Conservation (phyloP, 306 rosid genomes). For the Pyrus bretschneideri region DNA sequence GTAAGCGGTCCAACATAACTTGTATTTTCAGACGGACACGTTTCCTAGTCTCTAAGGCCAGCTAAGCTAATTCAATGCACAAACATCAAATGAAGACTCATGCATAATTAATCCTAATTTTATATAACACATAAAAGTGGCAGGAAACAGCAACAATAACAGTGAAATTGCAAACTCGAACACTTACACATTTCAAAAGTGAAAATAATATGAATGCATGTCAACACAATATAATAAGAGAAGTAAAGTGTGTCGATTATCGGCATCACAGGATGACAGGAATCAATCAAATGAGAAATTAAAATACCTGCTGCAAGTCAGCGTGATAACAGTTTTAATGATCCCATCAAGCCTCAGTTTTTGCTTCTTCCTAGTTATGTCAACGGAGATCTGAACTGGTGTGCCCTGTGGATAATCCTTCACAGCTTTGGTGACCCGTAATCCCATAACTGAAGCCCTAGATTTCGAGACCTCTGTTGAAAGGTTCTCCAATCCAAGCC, state of each 20-base stretch:
- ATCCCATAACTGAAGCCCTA: conserved; percentile 75
- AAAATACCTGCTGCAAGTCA: conserved; percentile 67
- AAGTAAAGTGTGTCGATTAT: background rate
- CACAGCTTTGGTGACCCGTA: conserved; percentile 65
- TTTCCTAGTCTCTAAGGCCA: background rate
- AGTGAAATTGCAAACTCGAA: background rate
- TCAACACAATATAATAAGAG: background rate
- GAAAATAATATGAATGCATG: background rate
- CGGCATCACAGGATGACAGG: background rate
- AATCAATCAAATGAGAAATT: background rate
- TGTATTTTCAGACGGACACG: background rate
- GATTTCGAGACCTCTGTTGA: conserved; percentile 63
- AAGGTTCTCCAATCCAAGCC: conserved; percentile 67
- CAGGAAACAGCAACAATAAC: background rate
- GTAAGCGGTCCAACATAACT: background rate
- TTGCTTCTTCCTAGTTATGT: conserved; percentile 59
- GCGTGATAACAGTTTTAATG: conserved; percentile 66
- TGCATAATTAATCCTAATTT: background rate
- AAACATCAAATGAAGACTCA: background rate
- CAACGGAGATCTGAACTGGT: conserved; percentile 86
- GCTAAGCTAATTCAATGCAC: background rate
- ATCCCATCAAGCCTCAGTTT: conserved; percentile 91
- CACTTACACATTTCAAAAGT: background rate
- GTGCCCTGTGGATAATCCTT: conserved; percentile 76
- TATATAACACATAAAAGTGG: background rate